phyloP scores from a whole-genome alignment of 1,139 yeast genomes.

The Wickerhamomyces sp. region DNA sequence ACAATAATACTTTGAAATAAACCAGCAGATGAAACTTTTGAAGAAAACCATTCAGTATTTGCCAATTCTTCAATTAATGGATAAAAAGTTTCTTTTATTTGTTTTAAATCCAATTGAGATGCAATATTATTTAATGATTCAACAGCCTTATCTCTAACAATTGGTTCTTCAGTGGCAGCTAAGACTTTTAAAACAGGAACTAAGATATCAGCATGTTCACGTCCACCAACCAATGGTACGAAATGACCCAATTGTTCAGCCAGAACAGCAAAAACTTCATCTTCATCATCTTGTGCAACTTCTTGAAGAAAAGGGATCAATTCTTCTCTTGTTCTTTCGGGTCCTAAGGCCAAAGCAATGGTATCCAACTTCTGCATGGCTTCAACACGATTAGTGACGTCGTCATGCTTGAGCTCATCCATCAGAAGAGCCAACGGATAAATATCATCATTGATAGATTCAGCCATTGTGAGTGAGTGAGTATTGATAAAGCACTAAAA shows the following conservation, averaged over 20 bases:
- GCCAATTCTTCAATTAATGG: constrained; percentile 75
- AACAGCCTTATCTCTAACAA: constrained; percentile 93
- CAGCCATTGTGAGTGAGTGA: constrained; percentile 12
- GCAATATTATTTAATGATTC: constrained; percentile 75
- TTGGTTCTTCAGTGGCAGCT: constrained; percentile 95
- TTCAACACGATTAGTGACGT: constrained; percentile 85
- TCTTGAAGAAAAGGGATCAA: constrained; percentile 84
- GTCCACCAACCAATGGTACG: constrained; percentile 85
- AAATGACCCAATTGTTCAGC: constrained; percentile 89
- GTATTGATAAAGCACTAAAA: no score
- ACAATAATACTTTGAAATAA: constrained; percentile 69
- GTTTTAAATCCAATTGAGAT: constrained; percentile 57
- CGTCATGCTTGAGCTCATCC: constrained; percentile 96
- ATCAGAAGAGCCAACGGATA: constrained; percentile 93
- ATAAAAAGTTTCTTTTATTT: constrained; percentile 62
- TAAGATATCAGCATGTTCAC: constrained; percentile 67
- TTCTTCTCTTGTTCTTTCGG: constrained; percentile 86
- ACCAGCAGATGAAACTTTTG: constrained; percentile 90
- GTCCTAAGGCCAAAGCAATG: constrained; percentile 92
- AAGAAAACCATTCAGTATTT: constrained; percentile 92
- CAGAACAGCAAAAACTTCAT: constrained; percentile 90
- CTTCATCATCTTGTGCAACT: constrained; percentile 97
- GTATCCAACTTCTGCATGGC: constrained; percentile 95
- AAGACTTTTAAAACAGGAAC: constrained; percentile 84
- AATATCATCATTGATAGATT: constrained; percentile 43